These are phyloP conservation scores for Arbutus unedo DNA, from an alignment of 148 eudicot genomes.

Conservation along the genomic window DNA sequence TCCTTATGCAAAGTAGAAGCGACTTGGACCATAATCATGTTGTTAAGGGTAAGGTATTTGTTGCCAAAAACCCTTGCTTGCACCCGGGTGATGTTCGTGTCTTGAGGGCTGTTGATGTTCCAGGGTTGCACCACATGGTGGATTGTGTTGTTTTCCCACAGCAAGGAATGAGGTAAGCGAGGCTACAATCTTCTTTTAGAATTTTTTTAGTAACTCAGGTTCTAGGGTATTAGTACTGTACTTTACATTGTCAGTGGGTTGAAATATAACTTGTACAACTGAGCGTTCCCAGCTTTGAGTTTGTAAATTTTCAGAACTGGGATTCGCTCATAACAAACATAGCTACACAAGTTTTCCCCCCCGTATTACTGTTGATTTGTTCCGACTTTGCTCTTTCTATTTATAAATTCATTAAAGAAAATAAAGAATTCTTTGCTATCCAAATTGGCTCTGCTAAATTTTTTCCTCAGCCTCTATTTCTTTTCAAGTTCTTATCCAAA, in stretches of 20 bases:
- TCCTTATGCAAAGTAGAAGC: not conserved
- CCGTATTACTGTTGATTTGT: not conserved
- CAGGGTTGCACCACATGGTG: conserved; percentile 27
- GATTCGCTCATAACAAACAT: not conserved
- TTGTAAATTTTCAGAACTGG: not conserved
- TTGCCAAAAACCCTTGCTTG: conserved; percentile 30
- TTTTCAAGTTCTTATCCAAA: not conserved
- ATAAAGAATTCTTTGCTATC: not conserved
- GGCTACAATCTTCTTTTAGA: not conserved
- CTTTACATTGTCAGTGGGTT: not conserved
- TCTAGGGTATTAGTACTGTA: not conserved
- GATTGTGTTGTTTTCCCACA: conserved; percentile 31
- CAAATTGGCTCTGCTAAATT: not conserved
- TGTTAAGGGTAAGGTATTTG: conserved; percentile 20
- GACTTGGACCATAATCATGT: conserved; percentile 14
- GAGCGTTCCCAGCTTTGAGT: not conserved
- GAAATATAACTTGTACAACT: not conserved
- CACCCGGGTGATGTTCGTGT: conserved; percentile 29
- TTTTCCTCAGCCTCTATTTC: not conserved
- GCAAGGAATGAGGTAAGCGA: conserved; percentile 25
- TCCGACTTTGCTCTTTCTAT: not conserved
- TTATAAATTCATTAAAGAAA: not conserved
- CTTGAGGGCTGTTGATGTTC: conserved; percentile 21
- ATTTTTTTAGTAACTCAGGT: not conserved
- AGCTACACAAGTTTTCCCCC: not conserved